Conservation (phyloP, 805 yeast genomes). For the Sugiyamaella qingdaonensis region DNA sequence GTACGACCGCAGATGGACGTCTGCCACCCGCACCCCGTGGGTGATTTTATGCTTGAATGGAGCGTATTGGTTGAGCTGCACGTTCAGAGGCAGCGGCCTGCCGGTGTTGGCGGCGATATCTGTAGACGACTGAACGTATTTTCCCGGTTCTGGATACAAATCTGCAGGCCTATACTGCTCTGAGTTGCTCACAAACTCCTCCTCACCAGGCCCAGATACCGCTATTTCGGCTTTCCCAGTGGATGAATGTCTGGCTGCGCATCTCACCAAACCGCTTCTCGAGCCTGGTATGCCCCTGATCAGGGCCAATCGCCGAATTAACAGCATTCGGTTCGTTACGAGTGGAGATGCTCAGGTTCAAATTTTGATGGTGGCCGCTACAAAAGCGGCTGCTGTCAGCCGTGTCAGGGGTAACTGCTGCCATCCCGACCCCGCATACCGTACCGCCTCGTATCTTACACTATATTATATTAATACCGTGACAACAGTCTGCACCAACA, state of each 20-base stretch:
- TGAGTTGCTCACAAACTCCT: slow-evolving; percentile 13
- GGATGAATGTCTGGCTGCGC: not conserved
- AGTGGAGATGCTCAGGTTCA: not conserved
- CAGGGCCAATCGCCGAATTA: not conserved
- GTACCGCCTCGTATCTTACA: no score
- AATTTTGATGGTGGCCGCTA: not conserved
- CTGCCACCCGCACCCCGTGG: slow-evolving; percentile 73
- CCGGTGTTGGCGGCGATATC: slow-evolving; percentile 28
- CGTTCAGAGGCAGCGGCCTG: slow-evolving; percentile 77
- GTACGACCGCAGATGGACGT: slow-evolving; percentile 61
- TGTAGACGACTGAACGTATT: slow-evolving; percentile 20
- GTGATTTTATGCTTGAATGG: slow-evolving; percentile 67
- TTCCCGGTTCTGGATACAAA: slow-evolving; percentile 21
- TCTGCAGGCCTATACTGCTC: slow-evolving; percentile 14
- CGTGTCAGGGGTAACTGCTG: not conserved
- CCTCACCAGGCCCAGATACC: not conserved
- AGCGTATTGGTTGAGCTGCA: slow-evolving; percentile 73
- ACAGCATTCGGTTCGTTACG: not conserved
- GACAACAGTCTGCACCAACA: no score
- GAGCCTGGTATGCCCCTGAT: not conserved
- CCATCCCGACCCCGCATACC: not conserved
- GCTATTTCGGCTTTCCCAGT: not conserved
- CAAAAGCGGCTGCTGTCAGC: not conserved
- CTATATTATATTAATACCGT: no score
- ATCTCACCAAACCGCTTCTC: not conserved